Percentiles rank a stretch among this genome's conserved stretches.
Conservation (phyloP, 2,329 filamentous ascomycete species). For the Capronia americana region DNA sequence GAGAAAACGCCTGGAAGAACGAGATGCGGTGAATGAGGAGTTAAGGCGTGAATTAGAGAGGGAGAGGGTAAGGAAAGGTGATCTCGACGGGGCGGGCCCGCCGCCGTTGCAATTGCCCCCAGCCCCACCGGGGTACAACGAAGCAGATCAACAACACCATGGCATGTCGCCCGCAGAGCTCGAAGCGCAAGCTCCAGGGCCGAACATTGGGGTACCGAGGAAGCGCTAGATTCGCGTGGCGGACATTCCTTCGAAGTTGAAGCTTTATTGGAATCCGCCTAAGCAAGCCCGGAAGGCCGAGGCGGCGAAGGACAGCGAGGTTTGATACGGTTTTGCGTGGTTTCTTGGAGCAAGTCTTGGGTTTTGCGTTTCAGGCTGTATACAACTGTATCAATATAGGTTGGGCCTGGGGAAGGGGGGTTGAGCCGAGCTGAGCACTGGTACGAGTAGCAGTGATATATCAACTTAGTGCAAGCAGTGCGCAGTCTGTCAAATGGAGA, state of each 20-base stretch:
- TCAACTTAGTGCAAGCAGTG: background rate
- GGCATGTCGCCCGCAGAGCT: slow-evolving; percentile 1
- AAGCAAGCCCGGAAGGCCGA: background rate
- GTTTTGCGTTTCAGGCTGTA: slow-evolving; percentile 10
- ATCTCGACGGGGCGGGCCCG: slow-evolving; percentile 11
- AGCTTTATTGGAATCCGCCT: slow-evolving; percentile 12
- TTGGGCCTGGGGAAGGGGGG: background rate
- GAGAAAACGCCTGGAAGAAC: slow-evolving; percentile 76
- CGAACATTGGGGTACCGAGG: slow-evolving; percentile 24
- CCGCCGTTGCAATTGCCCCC: slow-evolving; percentile 16
- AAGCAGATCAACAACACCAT: slow-evolving; percentile 10
- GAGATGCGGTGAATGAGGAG: slow-evolving; percentile 75
- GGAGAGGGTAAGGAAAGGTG: slow-evolving; percentile 53
- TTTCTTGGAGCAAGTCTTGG: slow-evolving; percentile 7
- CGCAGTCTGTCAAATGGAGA: background rate
- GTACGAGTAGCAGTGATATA: background rate
- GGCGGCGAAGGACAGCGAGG: background rate
- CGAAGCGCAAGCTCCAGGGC: slow-evolving; percentile 7
- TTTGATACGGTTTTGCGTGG: background rate
- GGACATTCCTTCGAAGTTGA: slow-evolving; percentile 20
- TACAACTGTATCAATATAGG: slow-evolving; percentile 23
- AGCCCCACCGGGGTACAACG: slow-evolving; percentile 7
- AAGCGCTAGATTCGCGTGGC: slow-evolving; percentile 37
- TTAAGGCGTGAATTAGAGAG: slow-evolving; percentile 69
- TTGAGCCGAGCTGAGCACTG: too few species aligned